Evolutionary conservation across 805 yeast species (phyloP), one percentile per base, ranked within the genome.

Genomic region (Metschnikowia aberdeeniae): DNA sequence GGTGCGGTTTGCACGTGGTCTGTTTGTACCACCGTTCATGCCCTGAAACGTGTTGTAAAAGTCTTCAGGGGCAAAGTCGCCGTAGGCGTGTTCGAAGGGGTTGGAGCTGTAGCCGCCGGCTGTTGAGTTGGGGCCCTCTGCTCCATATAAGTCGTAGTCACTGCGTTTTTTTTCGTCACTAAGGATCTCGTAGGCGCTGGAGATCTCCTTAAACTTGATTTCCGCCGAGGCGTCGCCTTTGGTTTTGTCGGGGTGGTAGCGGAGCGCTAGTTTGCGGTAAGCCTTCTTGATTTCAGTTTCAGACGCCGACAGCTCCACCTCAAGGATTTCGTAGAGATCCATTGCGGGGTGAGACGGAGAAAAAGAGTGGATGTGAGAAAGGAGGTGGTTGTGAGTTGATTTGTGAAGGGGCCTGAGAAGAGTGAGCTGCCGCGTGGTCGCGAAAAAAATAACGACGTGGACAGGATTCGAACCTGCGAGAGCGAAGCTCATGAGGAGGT

Each of bases 161-260:
- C 65, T 65, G 47, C 89, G 66, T 54, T 71, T 76, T 9, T 64
- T 73, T 29, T 82, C 95, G 61, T 90, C 95, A 26, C 80, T 78
- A 47, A 92, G 67, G 3, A 85, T 70, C 59, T 89, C 96, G 61
- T 92, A 92, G 0, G 98, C 98, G 49, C 84, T 85, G 14, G 84
- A 77, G 46, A 92, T 78, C 55, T 84, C 90, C 62, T 92, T 92
- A 66, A 92, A 92, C 59, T 75, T 78, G 50, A 76, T 69, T 63
- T 89, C 97, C 3, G 95, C 86, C 14, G 70, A 78, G 19, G 80
- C 80, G 8, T 77, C 80, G 52, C 81, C 87, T 0, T 79, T 61
- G 1, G 80, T 89, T 61, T 93, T 92, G 63, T 92, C 98, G 0
- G 98, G 98, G 64, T 92, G 98, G 56, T 82, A 79, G 48, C 73